Evolutionary conservation across 768 basidiomycete genomes (phyloP).

Genomic region (Mycena floridula): DNA sequence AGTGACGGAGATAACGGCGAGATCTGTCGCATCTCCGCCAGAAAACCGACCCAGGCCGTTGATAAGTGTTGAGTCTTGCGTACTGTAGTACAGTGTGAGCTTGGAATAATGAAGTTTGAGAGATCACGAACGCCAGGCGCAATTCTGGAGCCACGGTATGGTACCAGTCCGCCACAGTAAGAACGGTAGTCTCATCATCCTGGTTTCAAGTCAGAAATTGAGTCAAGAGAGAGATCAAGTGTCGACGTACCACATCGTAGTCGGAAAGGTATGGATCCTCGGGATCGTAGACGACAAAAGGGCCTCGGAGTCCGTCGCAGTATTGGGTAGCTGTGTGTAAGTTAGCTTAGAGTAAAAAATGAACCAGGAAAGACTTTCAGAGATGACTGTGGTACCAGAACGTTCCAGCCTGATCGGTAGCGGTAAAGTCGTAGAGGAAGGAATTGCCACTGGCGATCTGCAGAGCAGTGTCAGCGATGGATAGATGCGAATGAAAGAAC

Average conservation of each 20-base stretch:
- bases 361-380: constrained; percentile 25
- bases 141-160: constrained; percentile 7
- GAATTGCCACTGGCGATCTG: constrained; percentile 27
- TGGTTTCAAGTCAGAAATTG: constrained; percentile 17
- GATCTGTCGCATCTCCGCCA: constrained; percentile 5
- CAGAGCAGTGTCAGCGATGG: constrained; percentile 17
- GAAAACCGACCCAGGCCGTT: constrained; percentile 10
- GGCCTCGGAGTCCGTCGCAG: constrained; percentile 35
- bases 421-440: constrained; percentile 36
- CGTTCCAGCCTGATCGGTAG: constrained; percentile 33
- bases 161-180: constrained; percentile 41
- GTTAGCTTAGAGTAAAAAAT: constrained; percentile 20
- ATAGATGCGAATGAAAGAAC: neutral
- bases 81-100: no score
- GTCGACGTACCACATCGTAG: constrained; percentile 34
- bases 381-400: constrained; percentile 33
- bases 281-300: constrained; percentile 40
- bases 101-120: no score
- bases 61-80: constrained; percentile 25
- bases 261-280: constrained; percentile 31
- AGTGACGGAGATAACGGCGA: constrained; percentile 8
- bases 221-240: neutral
- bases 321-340: constrained; percentile 24
- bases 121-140: no score
- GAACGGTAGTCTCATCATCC: constrained; percentile 34